Conservation (phyloP, 2,329 filamentous ascomycete species). For the Colletotrichum graminicola region DNA sequence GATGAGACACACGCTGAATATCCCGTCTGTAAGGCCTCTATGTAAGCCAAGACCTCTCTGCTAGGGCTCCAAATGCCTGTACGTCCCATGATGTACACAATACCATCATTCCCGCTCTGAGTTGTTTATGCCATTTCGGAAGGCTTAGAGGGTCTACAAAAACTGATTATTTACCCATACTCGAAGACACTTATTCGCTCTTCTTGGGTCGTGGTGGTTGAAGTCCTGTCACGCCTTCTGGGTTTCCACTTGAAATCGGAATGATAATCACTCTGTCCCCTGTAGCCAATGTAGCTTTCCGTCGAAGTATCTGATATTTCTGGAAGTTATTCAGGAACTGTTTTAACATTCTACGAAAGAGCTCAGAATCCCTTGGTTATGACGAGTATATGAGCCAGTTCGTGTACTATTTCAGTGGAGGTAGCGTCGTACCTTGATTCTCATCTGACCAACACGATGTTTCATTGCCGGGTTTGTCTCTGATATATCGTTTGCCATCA, state of each 20-base stretch:
- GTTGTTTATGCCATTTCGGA: slow-evolving; percentile 46
- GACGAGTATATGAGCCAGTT: background rate
- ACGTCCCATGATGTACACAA: slow-evolving; percentile 13
- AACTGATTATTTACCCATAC: background rate
- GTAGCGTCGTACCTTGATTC: slow-evolving; percentile 11
- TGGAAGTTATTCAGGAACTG: too few species aligned
- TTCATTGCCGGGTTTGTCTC: background rate
- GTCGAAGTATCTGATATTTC: slow-evolving; percentile 27
- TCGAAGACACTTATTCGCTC: background rate
- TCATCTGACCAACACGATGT: background rate
- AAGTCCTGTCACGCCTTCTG: slow-evolving; percentile 39
- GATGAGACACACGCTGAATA: slow-evolving; percentile 42
- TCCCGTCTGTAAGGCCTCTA: slow-evolving; percentile 11
- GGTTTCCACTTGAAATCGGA: slow-evolving; percentile 44
- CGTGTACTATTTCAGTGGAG: background rate
- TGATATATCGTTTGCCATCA: background rate
- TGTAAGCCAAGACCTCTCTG: slow-evolving; percentile 12
- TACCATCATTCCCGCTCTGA: slow-evolving; percentile 43
- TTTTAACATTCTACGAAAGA: background rate
- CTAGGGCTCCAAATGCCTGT: background rate
- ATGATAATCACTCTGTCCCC: slow-evolving; percentile 43
- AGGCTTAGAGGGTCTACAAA: slow-evolving; percentile 46
- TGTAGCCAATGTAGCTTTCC: slow-evolving; percentile 21
- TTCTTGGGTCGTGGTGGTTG: too few species aligned
- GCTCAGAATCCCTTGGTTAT: slow-evolving; percentile 6